Base-by-base conservation (phyloP, 2,329 filamentous ascomycete genomes). In the Fusarium nygamai region DNA sequence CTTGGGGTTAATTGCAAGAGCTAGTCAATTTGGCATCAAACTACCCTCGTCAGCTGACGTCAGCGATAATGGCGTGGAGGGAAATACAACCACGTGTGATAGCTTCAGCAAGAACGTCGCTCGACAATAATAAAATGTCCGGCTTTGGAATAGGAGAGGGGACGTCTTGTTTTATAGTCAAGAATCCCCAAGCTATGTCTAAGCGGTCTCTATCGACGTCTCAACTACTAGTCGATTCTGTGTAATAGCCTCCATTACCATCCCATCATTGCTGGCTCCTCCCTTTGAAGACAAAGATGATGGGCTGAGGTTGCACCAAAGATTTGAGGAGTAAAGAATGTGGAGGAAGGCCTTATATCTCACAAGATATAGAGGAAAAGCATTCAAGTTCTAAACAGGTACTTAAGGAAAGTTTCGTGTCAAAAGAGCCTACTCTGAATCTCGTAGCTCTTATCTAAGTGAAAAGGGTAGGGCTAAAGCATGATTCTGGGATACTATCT, bases 21-120 rank as follows among this genome's bases (percentile, higher is more conserved):
- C 48, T 68, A 68, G 39, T 36, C 39, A 43, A 56, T 73, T 62
- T 51, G 69, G 59, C 48, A 56, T 47, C 33, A 54, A 73, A 53
- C 71, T 73, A 56, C 48, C 48, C 60, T 50, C n/a, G 60, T 73
- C 71, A 73, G 71, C 71, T 73, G 71, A 73, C 71, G 67, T 73
- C 71, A 73, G 71, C 67, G 67, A 64, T 38, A 38, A 51, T 54
- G 50, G 51, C 43, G 22, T 41, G 38, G n/a, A 44, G 36, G 43
- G 50, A 46, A 38, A 61, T 51, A 22, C 47, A 44, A 14, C 34
- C 48, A 65, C 54, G 50, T 61, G 50, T 73, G 59, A 39, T 57
- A 24, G 33, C 12, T 44, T 38, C 9, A 22, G 31, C n/a, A 56
- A 36, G 43, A 69, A 24, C 31, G 10, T 33, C 24, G 13, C 16